phyloP scores from a whole-genome alignment of 2,329 filamentous ascomycete genomes.

The Zopfia rhizophila region DNA sequence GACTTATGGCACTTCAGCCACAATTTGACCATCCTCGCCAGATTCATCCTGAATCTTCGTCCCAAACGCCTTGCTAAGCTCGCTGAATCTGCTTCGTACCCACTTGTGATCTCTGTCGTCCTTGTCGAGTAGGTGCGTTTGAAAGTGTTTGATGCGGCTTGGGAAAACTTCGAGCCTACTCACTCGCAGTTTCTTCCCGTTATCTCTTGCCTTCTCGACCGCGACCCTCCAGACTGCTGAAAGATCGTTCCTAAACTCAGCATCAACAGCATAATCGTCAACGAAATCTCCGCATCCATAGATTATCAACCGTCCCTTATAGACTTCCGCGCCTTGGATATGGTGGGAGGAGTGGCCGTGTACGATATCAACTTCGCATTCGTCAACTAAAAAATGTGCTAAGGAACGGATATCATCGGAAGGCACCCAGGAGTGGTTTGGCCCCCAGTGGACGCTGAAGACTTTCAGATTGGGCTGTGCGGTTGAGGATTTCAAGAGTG shows the following conservation, averaged over 20 bases:
- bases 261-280: conserved; percentile 54
- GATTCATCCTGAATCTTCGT: conserved; percentile 32
- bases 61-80: conserved; percentile 41
- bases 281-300: conserved; percentile 57
- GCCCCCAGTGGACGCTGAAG: conserved; percentile 55
- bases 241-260: conserved; percentile 51
- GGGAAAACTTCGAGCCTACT: conserved; percentile 42
- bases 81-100: conserved; percentile 39
- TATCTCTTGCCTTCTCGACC: conserved; percentile 27
- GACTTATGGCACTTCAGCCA: conserved; percentile 3
- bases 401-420: conserved; percentile 41
- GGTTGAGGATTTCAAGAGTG: conserved; percentile 20
- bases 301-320: conserved; percentile 49
- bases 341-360: conserved; percentile 56
- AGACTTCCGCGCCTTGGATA: conserved; percentile 53
- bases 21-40: conserved; percentile 22
- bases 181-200: neutral
- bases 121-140: conserved; percentile 40
- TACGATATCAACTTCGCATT: conserved; percentile 54
- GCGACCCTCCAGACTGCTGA: conserved; percentile 52
- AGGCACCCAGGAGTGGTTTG: conserved; percentile 53
- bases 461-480: conserved; percentile 43
- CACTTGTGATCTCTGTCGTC: conserved; percentile 46
- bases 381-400: conserved; percentile 54
- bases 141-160: conserved; percentile 47